Percentiles rank a stretch among this genome's conserved stretches.
phyloP scores from a whole-genome alignment of 495 filamentous ascomycete genomes.

The Pyronema omphalodes region DNA sequence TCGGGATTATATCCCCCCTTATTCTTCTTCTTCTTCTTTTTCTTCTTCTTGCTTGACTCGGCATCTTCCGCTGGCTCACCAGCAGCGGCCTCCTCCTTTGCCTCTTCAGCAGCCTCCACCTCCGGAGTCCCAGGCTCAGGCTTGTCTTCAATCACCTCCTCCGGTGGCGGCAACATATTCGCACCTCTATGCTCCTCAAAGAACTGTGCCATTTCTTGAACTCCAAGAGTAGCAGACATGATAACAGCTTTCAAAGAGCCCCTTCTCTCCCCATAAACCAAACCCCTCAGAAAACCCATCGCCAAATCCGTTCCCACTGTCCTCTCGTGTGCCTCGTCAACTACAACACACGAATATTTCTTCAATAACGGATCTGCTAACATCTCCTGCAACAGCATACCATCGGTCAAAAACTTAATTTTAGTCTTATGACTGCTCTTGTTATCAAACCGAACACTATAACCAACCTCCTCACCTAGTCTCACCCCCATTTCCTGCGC shows the following conservation, averaged over 20 bases:
- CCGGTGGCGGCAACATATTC: neutral
- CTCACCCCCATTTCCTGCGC: constrained; percentile 79
- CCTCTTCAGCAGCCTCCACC: neutral
- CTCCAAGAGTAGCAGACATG: constrained; percentile 93
- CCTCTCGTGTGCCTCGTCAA: constrained; percentile 95
- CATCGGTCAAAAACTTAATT: constrained; percentile 91
- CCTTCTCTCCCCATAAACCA: constrained; percentile 17
- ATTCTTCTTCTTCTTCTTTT: constrained; percentile 7
- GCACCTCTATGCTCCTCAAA: constrained; percentile 32
- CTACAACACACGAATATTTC: constrained; percentile 73
- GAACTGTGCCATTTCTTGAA: constrained; percentile 56
- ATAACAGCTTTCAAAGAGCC: constrained; percentile 58
- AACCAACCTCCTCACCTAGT: constrained; percentile 59
- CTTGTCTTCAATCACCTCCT: constrained; percentile 1
- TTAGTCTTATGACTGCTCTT: constrained; percentile 47
- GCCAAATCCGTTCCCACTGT: constrained; percentile 91
- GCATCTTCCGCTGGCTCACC: neutral
- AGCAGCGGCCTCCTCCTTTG: neutral
- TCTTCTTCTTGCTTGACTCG: neutral
- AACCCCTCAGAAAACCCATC: constrained; percentile 58
- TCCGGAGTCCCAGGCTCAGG: neutral
- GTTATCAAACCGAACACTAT: constrained; percentile 85
- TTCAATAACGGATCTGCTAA: constrained; percentile 64
- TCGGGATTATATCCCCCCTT: neutral
- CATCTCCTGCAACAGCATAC: constrained; percentile 91